These are phyloP conservation scores for Tetrahymena thermophila DNA, from an alignment of 73 alveolate genomes.

Conservation along the genomic window DNA sequence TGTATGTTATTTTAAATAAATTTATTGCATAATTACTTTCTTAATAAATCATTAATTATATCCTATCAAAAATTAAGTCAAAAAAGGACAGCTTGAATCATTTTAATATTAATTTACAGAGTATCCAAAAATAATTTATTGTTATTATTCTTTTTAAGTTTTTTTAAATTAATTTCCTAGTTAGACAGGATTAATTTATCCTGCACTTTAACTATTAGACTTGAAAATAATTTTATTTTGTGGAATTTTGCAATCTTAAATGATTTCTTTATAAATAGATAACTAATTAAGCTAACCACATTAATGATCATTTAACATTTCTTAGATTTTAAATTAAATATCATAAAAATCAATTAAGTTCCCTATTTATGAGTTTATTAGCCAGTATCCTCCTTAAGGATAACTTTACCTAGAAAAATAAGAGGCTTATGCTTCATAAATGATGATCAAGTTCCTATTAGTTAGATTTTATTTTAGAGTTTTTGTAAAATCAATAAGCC, in stretches of 20 bases:
- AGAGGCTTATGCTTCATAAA: background rate
- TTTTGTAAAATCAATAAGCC: background rate
- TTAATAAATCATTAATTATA: background rate
- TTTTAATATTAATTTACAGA: background rate
- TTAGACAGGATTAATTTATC: background rate
- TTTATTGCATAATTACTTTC: background rate
- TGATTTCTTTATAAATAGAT: background rate
- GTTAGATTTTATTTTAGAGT: background rate
- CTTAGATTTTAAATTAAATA: background rate
- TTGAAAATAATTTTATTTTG: background rate
- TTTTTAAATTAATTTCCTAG: background rate
- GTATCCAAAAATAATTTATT: background rate
- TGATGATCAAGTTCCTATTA: background rate
- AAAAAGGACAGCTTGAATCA: background rate
- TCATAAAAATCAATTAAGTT: background rate
- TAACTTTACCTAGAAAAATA: background rate
- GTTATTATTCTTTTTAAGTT: background rate
- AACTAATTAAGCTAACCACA: background rate
- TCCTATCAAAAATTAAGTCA: background rate
- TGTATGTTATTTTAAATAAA: no score
- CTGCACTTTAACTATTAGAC: background rate
- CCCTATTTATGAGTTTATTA: background rate
- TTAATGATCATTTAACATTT: no score
- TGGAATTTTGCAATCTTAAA: background rate
- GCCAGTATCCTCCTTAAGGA: background rate